phyloP scores from a whole-genome alignment of 805 yeast genomes.

The Ogataea pini region DNA sequence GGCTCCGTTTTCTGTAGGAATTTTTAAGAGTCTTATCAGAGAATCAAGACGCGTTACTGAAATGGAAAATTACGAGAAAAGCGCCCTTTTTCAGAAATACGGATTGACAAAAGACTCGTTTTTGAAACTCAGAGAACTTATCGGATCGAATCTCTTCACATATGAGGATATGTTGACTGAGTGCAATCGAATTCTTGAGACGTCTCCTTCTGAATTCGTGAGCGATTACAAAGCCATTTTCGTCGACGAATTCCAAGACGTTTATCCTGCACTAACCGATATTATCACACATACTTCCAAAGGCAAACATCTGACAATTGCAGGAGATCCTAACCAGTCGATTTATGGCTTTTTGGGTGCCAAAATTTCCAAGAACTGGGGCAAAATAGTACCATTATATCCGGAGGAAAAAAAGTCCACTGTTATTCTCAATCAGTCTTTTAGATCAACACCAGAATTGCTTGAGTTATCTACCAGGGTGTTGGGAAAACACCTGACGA shows the following conservation, averaged over 20 bases:
- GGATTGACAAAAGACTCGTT: conserved; percentile 15
- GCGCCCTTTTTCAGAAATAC: conserved; percentile 9
- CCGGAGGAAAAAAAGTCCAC: conserved; percentile 27
- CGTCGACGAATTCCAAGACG: conserved; percentile 77
- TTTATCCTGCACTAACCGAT: conserved; percentile 51
- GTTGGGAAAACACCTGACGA: conserved; percentile 17
- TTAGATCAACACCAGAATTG: conserved; percentile 63
- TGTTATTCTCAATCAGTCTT: conserved; percentile 50
- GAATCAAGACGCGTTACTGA: conserved; percentile 15
- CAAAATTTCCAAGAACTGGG: conserved; percentile 29
- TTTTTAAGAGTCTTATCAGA: conserved; percentile 20
- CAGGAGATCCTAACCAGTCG: conserved; percentile 74
- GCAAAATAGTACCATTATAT: conserved; percentile 20
- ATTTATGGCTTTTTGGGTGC: conserved; percentile 69
- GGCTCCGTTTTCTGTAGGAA: conserved; percentile 5
- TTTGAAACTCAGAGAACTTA: conserved; percentile 15
- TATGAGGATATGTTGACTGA: conserved; percentile 28
- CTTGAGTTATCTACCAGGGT: conserved; percentile 42
- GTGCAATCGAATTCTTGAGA: conserved; percentile 20
- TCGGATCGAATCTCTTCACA: conserved; percentile 26
- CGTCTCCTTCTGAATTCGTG: conserved; percentile 23
- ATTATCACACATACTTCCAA: conserved; percentile 42
- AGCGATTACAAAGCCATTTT: conserved; percentile 43
- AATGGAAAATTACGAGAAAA: conserved; percentile 13
- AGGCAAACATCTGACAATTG: conserved; percentile 57